phyloP scores from a whole-genome alignment of 2,329 filamentous ascomycete genomes.

The Nannizziopsis arthrosporioides region DNA sequence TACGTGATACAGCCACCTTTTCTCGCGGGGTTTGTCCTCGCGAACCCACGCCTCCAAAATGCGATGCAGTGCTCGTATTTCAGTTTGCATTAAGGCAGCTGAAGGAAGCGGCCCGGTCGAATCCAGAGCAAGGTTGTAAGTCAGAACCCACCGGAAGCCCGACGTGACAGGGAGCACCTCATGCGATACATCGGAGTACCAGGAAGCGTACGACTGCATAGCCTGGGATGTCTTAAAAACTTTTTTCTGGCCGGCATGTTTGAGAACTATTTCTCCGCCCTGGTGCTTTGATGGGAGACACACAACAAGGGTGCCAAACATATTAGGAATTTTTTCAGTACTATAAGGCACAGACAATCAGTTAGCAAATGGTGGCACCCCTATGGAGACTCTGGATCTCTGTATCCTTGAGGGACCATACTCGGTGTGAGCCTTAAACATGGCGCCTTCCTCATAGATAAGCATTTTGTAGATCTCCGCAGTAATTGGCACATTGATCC shows the following conservation, averaged over 20 bases:
- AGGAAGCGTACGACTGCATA: constrained; percentile 19
- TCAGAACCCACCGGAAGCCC: constrained; percentile 42
- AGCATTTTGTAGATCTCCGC: constrained; percentile 39
- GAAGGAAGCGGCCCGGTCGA: too few relatives aligned
- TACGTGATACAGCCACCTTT: too few relatives aligned
- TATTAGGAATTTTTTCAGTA: constrained; percentile 35
- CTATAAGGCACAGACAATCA: too few relatives aligned
- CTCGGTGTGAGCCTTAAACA: constrained; percentile 40
- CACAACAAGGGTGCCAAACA: constrained; percentile 43
- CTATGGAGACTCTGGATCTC: too few relatives aligned
- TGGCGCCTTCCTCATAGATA: constrained; percentile 41
- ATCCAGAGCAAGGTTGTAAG: constrained; percentile 40
- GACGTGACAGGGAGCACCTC: constrained; percentile 38
- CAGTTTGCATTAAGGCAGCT: too few relatives aligned
- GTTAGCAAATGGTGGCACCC: too few relatives aligned
- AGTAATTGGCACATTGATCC: constrained; percentile 14
- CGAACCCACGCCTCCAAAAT: too few relatives aligned
- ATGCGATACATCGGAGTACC: constrained; percentile 45
- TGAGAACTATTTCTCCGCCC: too few relatives aligned
- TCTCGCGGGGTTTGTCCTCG: too few relatives aligned
- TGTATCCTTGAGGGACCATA: too few relatives aligned
- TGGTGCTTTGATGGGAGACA: constrained; percentile 38
- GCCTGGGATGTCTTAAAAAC: constrained; percentile 20
- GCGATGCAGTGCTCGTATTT: too few relatives aligned
- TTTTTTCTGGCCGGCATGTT: too few relatives aligned